Evolutionary conservation across 1,284 basidiomycete genomes (phyloP), one percentile per base, ranked within the genome.

Genomic region (Apiotrichum montevideense): DNA sequence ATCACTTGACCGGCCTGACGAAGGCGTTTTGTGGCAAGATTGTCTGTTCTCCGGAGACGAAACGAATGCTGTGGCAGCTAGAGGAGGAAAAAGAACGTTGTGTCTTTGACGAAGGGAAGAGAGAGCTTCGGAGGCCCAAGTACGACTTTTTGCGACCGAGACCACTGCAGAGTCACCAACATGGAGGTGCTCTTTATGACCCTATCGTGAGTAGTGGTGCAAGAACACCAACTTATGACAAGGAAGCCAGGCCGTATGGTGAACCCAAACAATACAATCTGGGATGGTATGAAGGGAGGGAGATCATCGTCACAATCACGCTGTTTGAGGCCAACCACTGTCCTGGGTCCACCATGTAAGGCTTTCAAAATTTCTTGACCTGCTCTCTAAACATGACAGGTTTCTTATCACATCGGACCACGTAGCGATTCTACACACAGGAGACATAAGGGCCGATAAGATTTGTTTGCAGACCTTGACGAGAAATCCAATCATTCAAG

Each of bases 241-340:
- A 71, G 70, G 65, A 70, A 35, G 62, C 68, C 0, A 40, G 70
- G 15, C 67, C 68, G 6, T 67, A 67, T 51, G 64, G 66, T 3
- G 42, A 62, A 4, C 87, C 91, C 0, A 88, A 84, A 0, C 63
- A 73, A 37, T 79, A 85, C 44, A 82, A 85, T 15, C 76, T 93
- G 21, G 79, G 82, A 5, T 78, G 78, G 8, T 46, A 64, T 2
- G 45, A 63, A 29, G 68, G 63, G 1, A 51, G 86, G 56, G 74
- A 70, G 0, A 83, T 92, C 3, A 58, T 42, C n/a, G 70, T 75
- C 14, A 85, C 79, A 0, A 81, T 96, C 57, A 95, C 91, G 0
- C 80, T 90, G 3, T 77, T 97, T 13, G 88, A 94, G 64, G 92
- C 94, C 1, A 97, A 97, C 69, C 94, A 97, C 70, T 96, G 92